Evolutionary conservation across 2,329 filamentous ascomycete genomes (phyloP).

Genomic region (Ambrosiella xylebori): DNA sequence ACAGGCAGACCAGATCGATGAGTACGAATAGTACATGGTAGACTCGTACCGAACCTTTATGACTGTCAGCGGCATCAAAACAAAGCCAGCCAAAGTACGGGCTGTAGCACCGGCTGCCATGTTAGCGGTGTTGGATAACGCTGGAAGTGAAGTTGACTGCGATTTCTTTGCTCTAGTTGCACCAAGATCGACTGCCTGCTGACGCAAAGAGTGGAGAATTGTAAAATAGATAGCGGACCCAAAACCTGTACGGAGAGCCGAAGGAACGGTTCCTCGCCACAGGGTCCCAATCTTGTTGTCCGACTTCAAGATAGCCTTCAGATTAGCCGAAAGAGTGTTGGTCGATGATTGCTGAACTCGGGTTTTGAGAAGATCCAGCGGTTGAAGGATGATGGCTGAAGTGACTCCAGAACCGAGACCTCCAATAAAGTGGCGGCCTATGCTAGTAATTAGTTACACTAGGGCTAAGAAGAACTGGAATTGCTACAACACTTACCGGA

Average conservation of each 20-base stretch:
- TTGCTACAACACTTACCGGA: constrained; percentile 5
- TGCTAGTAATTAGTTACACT: not conserved
- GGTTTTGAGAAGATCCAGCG: constrained; percentile 90
- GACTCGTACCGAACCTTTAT: constrained; percentile 95
- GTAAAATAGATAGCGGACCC: constrained; percentile 92
- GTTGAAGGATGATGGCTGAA: constrained; percentile 81
- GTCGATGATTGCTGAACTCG: constrained; percentile 75
- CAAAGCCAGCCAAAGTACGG: constrained; percentile 68
- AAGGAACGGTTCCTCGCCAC: constrained; percentile 87
- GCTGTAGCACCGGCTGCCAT: constrained; percentile 70
- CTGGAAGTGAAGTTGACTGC: constrained; percentile 56
- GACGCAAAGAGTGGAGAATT: constrained; percentile 63
- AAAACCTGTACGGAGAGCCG: constrained; percentile 80
- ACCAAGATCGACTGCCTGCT: constrained; percentile 9
- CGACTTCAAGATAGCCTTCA: constrained; percentile 42
- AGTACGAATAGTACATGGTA: constrained; percentile 62
- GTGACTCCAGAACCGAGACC: constrained; percentile 75
- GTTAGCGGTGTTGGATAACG: constrained; percentile 70
- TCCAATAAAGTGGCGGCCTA: constrained; percentile 73
- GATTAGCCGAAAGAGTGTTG: constrained; percentile 48
- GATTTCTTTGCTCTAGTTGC: constrained; percentile 13
- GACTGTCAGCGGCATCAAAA: constrained; percentile 90
- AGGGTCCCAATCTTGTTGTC: constrained; percentile 46
- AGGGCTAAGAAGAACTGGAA: not conserved
- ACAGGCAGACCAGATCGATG: constrained; percentile 54